Conservation (phyloP, 2,329 filamentous ascomycete genomes). For the Aspergillus sojae region DNA sequence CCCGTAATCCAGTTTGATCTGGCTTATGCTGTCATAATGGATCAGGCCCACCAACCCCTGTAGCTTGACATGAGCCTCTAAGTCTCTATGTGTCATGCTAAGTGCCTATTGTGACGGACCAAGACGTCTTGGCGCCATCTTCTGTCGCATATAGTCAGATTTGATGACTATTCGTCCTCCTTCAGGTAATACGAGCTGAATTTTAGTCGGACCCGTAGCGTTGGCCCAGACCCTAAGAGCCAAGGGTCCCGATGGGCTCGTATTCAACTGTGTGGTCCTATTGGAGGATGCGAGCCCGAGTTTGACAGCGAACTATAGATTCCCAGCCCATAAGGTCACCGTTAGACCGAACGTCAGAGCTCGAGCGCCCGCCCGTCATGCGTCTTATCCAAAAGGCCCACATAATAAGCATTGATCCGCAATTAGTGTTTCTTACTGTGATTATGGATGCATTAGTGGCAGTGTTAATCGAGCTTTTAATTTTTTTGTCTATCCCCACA, state of each 20-base stretch:
- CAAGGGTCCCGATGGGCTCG: neutral
- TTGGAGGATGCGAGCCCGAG: neutral
- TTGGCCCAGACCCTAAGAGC: neutral
- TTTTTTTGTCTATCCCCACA: neutral
- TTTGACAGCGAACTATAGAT: neutral
- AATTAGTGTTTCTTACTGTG: neutral
- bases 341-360: neutral
- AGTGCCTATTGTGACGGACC: neutral
- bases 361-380: neutral
- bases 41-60: neutral
- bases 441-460: neutral
- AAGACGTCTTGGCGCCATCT: accelerated
- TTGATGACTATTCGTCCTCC: neutral
- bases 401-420: neutral
- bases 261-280: neutral
- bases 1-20: neutral
- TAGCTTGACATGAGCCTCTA: neutral
- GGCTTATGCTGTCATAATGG: neutral
- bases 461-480: neutral
- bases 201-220: neutral
- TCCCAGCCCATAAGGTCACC: neutral
- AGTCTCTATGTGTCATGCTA: neutral
- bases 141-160: neutral
- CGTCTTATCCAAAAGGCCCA: neutral
- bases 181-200: neutral